Evolutionary conservation across 1,284 basidiomycete species (phyloP).

Genomic region (Ceraceosorus bombacis): DNA sequence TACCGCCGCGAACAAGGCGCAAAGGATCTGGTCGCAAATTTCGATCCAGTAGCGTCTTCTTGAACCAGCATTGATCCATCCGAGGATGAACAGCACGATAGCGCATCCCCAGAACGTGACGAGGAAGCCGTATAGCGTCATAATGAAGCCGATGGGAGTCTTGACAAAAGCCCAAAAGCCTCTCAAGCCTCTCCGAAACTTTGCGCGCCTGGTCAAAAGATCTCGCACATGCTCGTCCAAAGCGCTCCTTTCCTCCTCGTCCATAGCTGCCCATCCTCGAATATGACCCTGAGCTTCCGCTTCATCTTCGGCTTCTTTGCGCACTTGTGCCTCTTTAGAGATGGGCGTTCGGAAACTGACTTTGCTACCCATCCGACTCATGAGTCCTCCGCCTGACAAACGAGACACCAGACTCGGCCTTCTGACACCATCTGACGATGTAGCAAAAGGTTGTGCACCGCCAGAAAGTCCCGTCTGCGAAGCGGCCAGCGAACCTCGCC

Average conservation of each 20-base stretch:
- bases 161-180: conserved; percentile 40
- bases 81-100: conserved; percentile 39
- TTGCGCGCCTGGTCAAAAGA: conserved; percentile 62
- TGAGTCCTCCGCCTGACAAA: neutral
- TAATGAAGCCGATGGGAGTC: conserved; percentile 44
- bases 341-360: conserved; percentile 1
- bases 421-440: conserved; percentile 1
- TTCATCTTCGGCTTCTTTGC: conserved; percentile 18
- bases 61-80: conserved; percentile 28
- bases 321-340: no score
- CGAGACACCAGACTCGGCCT: conserved; percentile 1
- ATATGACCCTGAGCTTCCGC: conserved; percentile 35
- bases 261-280: conserved; percentile 36
- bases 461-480: no score
- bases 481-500: no score
- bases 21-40: conserved; percentile 45
- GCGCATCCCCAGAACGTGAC: conserved; percentile 42
- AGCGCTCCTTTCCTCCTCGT: conserved; percentile 40
- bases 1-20: conserved; percentile 41
- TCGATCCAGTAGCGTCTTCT: conserved; percentile 42
- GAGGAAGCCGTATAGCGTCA: conserved; percentile 37
- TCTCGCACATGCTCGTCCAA: conserved; percentile 73
- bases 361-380: conserved; percentile 1
- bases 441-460: neutral
- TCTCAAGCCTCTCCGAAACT: conserved; percentile 39